Conservation (phyloP, 2,329 filamentous ascomycete species). For the Fusarium luffae region DNA sequence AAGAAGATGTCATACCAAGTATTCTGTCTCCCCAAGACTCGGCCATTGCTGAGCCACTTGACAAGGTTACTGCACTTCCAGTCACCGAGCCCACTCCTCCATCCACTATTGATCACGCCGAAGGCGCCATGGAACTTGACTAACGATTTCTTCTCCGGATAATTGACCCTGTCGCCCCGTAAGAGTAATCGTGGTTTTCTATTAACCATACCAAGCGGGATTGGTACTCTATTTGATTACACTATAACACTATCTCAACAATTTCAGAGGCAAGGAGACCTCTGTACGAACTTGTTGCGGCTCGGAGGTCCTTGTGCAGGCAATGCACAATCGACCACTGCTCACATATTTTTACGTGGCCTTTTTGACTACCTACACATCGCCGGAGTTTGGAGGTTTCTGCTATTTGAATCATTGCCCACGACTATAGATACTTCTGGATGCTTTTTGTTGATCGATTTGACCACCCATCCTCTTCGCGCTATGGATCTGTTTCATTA, state of each 20-base stretch:
- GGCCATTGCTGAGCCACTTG: conserved; percentile 45
- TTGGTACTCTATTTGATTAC: conserved; percentile 36
- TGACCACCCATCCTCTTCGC: neutral
- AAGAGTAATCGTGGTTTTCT: conserved; percentile 21
- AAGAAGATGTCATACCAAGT: conserved; percentile 42
- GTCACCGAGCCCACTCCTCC: conserved; percentile 55
- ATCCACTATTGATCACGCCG: conserved; percentile 54
- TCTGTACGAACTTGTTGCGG: conserved; percentile 29
- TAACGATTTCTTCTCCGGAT: conserved; percentile 29
- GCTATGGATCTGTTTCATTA: neutral
- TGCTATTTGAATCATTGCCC: conserved; percentile 40
- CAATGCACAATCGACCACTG: neutral
- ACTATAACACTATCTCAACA: conserved; percentile 26
- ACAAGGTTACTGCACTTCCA: conserved; percentile 47
- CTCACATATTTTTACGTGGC: conserved; percentile 3
- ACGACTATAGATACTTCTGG: conserved; percentile 44
- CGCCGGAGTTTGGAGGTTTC: conserved; percentile 38
- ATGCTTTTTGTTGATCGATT: conserved; percentile 27
- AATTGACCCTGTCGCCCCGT: neutral
- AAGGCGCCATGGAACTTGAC: conserved; percentile 55
- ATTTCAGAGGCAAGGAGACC: conserved; percentile 24
- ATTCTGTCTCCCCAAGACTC: conserved; percentile 46
- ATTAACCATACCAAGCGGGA: conserved; percentile 21
- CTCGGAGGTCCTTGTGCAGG: conserved; percentile 4
- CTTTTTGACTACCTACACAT: conserved; percentile 39